Percentiles rank a stretch among this genome's conserved stretches.
These are phyloP conservation scores for Symmetrospora coprosmae DNA, from an alignment of 768 basidiomycete species.

Conservation along the genomic window DNA sequence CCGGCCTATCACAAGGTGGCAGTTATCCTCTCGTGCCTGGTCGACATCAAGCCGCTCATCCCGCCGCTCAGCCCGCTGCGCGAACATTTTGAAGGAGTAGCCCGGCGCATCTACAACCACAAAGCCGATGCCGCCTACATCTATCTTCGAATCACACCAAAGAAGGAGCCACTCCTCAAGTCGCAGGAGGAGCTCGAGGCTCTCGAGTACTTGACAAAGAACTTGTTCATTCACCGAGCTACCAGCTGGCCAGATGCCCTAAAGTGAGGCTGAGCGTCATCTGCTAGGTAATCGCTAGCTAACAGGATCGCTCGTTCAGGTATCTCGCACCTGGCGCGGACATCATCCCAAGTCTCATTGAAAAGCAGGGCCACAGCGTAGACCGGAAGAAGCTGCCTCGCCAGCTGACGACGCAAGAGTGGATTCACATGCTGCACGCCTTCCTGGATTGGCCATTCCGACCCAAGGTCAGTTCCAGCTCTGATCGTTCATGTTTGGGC, in stretches of 20 bases:
- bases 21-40: background rate
- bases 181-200: slow-evolving; percentile 4
- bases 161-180: background rate
- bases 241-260: background rate
- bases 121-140: background rate
- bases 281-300: background rate
- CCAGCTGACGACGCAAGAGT: slow-evolving; percentile 3
- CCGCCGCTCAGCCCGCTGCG: background rate
- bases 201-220: slow-evolving; percentile 15
- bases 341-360: background rate
- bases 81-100: background rate
- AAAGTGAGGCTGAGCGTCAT: background rate
- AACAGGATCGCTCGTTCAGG: background rate
- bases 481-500: background rate
- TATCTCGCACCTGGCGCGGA: slow-evolving; percentile 16
- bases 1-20: background rate
- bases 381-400: background rate
- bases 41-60: background rate
- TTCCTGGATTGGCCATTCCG: slow-evolving; percentile 22
- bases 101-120: background rate
- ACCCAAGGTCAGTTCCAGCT: background rate
- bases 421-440: background rate
- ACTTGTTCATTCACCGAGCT: slow-evolving; percentile 7
- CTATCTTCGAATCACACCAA: slow-evolving; percentile 3
- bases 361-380: background rate